These are phyloP conservation scores for Picochlorum sp. DNA, from an alignment of 139 green algal genomes.

Conservation along the genomic window DNA sequence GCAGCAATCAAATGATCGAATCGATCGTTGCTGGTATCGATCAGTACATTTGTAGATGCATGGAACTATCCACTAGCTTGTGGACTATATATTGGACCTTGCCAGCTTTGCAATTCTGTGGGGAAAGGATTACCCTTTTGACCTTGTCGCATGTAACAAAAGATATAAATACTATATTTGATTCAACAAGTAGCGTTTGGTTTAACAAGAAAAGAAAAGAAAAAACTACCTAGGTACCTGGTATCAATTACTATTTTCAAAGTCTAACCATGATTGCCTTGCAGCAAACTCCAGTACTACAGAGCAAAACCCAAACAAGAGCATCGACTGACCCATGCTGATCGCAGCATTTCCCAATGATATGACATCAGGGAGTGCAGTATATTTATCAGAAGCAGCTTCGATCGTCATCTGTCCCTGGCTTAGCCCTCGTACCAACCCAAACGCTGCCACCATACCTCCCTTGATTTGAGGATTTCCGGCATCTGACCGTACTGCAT, in stretches of 20 bases:
- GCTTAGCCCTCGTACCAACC: slow-evolving; percentile 33
- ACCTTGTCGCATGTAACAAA: too few relatives aligned
- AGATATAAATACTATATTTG: too few relatives aligned
- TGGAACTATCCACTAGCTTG: too few relatives aligned
- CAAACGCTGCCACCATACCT: slow-evolving; percentile 50
- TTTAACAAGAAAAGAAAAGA: too few relatives aligned
- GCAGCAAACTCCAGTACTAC: slow-evolving; percentile 43
- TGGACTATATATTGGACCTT: too few relatives aligned
- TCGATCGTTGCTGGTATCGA: too few relatives aligned
- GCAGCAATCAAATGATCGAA: too few relatives aligned
- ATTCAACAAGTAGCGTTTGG: too few relatives aligned
- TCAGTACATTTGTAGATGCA: too few relatives aligned
- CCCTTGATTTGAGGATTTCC: slow-evolving; percentile 35
- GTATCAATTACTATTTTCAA: neutral
- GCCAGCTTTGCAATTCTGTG: too few relatives aligned
- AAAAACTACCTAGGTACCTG: too few relatives aligned
- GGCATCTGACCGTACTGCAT: slow-evolving; percentile 30
- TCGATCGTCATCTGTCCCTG: slow-evolving; percentile 19
- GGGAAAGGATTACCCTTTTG: too few relatives aligned
- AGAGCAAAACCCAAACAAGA: slow-evolving; percentile 54
- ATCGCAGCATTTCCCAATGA: slow-evolving; percentile 30
- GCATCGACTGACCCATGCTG: slow-evolving; percentile 36
- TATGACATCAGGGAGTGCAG: neutral
- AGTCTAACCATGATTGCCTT: neutral
- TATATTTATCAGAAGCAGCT: neutral